Base-by-base conservation (phyloP, 495 filamentous ascomycete genomes). In the Xylaria scruposa region DNA sequence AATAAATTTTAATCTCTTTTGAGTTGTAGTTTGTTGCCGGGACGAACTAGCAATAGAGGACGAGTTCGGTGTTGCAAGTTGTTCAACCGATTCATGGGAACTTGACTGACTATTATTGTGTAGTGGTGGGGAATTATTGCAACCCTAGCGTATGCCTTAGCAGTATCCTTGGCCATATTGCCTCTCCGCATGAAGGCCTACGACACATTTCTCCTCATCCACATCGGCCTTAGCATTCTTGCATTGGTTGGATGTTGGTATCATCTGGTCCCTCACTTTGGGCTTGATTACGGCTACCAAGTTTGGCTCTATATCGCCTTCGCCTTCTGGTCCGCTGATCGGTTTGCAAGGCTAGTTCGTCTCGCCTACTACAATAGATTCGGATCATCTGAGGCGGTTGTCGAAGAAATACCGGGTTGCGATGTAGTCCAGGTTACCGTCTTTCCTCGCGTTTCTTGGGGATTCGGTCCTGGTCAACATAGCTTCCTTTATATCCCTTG, bases 101-200 rank as follows among this genome's bases (percentile, higher is more conserved):
- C n/a, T 51, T 51, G n/a, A 58, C 53, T 58, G 26, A 58, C 26
- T 13, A 9, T 31, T 31, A 17, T 31, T 10, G 3, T 1, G 7
- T 31, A 58, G 53, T 58, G 53, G 53, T 58, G 53, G 53, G 53
- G 53, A 31, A 58, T 58, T 24, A 33, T 58, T 31, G 53, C 24
- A 17, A 58, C 53, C 26, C 15, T 58, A 29, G 53, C 53, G 21
- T 58, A 29, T 13, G 12, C 24, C 1, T 31, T 58, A 3, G 53
- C 53, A 17, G 12, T 21, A 58, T 26, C 53, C 13, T 58, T 58
- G 10, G 53, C 53, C 4, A 31, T 58, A 33, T 33, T 58, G 26
- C 53, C 53, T 0, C 53, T 31, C 12, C 53, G 53, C 13, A 17
- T 17, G 29, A 29, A 13, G 12, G 21, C 21, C 53, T 58, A 58